phyloP scores from a whole-genome alignment of 768 basidiomycete genomes.

The Amanita thiersii region DNA sequence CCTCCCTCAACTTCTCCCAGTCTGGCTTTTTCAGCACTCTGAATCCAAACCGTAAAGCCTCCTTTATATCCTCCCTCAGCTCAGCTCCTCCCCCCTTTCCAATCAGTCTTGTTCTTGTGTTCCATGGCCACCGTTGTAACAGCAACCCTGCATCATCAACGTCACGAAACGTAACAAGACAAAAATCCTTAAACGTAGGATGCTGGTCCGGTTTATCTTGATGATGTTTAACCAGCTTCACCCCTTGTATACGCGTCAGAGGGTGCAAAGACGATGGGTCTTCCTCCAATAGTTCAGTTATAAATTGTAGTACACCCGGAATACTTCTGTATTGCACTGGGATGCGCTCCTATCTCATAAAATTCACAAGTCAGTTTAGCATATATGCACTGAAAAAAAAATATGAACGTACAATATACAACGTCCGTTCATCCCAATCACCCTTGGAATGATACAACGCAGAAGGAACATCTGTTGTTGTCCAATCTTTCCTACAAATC shows the following conservation, averaged over 20 bases:
- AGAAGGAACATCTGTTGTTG: constrained; percentile 14
- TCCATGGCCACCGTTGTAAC: constrained; percentile 57
- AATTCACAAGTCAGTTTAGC: neutral
- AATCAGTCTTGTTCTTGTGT: constrained; percentile 12
- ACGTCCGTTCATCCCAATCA: constrained; percentile 56
- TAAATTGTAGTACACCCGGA: constrained; percentile 40
- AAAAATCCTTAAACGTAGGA: constrained; percentile 69
- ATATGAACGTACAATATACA: constrained; percentile 54
- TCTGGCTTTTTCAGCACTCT: constrained; percentile 43
- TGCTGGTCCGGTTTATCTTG: constrained; percentile 45
- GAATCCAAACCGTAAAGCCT: constrained; percentile 53
- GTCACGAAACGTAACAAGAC: constrained; percentile 50
- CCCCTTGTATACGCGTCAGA: constrained; percentile 33
- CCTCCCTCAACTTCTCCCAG: constrained; percentile 60
- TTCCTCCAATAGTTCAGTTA: constrained; percentile 24
- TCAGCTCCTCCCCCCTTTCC: neutral
- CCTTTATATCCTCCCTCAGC: constrained; percentile 28
- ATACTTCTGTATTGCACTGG: constrained; percentile 46
- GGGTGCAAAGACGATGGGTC: constrained; percentile 8
- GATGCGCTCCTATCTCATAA: constrained; percentile 73
- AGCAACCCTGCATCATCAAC: constrained; percentile 32
- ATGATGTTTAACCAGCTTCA: constrained; percentile 56
- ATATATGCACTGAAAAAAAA: neutral
- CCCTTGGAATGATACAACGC: constrained; percentile 18
- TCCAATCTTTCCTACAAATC: constrained; percentile 47